Base-by-base conservation (phyloP, 2,329 filamentous ascomycete species). In the Ophiostoma angusticollis region DNA sequence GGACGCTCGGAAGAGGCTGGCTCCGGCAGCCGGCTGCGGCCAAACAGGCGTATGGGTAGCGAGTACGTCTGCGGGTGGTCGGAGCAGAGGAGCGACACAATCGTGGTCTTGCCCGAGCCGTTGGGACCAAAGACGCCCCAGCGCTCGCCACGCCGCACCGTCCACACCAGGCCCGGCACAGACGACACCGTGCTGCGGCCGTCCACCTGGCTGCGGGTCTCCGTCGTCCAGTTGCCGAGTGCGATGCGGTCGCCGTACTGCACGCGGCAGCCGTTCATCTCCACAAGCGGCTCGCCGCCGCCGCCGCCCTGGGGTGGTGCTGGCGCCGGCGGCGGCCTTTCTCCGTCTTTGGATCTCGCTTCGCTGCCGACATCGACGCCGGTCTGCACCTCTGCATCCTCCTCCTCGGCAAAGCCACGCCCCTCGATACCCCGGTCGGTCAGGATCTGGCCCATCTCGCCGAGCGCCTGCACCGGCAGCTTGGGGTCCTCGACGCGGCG, bases 51-150 rank as follows among this genome's bases (percentile, higher is more conserved):
- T 44, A 98, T 80, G 1, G 89, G 87, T 18, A 87, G 73, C 0
- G 84, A 84, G 57, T 96, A 98, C 0, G 87, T 78, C 58, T 96
- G 89, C 0, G 91, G 91, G 51, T 98, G 91, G 53, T 98, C 91
- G 1, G 89, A 96, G 43, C 84, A 93, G 43, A 98, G 82, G 6
- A 98, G 69, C 5, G 86, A 91, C 21, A 96, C 72, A 28, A 98
- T 70, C 0, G 91, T 98, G 0, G 91, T 98, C 64, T 98, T 98
- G 14, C 91, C 91, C 1, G 85, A 94, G 11, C 82, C 91, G 50
- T 98, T 96, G 23, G 87, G 81, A 0, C 91, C 91, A 53, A 98
- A 91, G 14, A 96, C 73, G 3, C 84, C 89, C 82, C 86, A 94
- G 45, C 87, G 76, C 55, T 95, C 78, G 18, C 89, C 87, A 37